Evolutionary conservation across 2,329 filamentous ascomycete genomes (phyloP), one percentile per base, ranked within the genome.

Genomic region (Hypoxylon sp.): DNA sequence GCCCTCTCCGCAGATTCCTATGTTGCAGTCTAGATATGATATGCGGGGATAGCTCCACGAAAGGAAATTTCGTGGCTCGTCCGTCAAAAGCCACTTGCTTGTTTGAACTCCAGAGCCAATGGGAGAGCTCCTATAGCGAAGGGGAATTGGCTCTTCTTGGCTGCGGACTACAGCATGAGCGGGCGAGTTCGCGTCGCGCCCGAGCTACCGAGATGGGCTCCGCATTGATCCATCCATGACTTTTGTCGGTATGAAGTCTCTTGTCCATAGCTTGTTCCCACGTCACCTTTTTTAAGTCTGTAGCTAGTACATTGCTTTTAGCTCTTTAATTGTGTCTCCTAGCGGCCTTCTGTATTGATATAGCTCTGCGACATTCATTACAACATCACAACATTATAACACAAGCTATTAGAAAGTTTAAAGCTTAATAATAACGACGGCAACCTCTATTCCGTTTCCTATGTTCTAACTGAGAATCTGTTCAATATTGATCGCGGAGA

Each of bases 41-140:
- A 47, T 55, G 59, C 54, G 61, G 65, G 61, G 65, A 63, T 61
- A 33, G 51, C 57, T 29, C 52, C 31, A 19, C 10, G 22, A 24
- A 42, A 24, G 17, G 6, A 46, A 8, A 48, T 24, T 55, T 22
- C 31, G 33, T 64, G 19, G 57, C 57, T 61, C 35, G 64, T 61
- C 48, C 39, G 8, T 44, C 39, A 17, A 19, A 39, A n/a, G 37
- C 35, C 48, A 58, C 42, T 4, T 17, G 9, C 13, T 46, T 22
- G 44, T 54, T 24, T 9, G 10, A 29, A 22, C 6, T 39, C 39
- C 39, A 35, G 47, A 53, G 11, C 67, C 67, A 70, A 70, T 70
- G 22, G 42, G 37, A 65, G 29, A 37, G 48, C 56, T 24, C 44
- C 6, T 14, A 50, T 63, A 67, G 64, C 67, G 64, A 70, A 62